These are phyloP conservation scores for Limnanthes douglasii DNA, from an alignment of 345 rosid genomes.

Conservation along the genomic window DNA sequence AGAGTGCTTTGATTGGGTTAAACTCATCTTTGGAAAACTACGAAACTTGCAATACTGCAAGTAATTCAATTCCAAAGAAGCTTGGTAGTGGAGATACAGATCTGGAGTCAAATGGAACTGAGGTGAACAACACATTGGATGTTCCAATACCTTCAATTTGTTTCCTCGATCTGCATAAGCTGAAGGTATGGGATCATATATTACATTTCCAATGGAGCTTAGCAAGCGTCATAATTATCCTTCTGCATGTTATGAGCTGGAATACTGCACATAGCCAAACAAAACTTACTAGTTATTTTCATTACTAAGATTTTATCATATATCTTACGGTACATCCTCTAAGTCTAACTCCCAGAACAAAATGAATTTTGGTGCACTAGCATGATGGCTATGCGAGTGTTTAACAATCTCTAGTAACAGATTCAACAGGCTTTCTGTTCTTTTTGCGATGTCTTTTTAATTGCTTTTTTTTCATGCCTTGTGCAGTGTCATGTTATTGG, in stretches of 20 bases:
- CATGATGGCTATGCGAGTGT: too few species aligned
- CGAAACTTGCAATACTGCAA: constrained; percentile 7
- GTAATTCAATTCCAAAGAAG: constrained; percentile 12
- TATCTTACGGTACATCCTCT: too few species aligned
- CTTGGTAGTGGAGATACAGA: constrained; percentile 18
- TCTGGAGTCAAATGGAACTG: constrained; percentile 20
- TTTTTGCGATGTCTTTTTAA: too few species aligned
- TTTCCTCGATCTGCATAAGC: constrained; percentile 63
- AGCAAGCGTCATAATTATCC: not conserved
- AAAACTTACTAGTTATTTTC: too few species aligned
- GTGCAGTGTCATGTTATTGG: too few species aligned
- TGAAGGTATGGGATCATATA: constrained; percentile 33
- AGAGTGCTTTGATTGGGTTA: constrained; percentile 56
- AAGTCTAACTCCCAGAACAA: too few species aligned
- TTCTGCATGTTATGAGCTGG: not conserved
- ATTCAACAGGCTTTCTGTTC: too few species aligned
- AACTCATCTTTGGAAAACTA: constrained; percentile 26
- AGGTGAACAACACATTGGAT: constrained; percentile 27
- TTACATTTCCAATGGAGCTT: not conserved
- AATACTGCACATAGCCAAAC: too few species aligned
- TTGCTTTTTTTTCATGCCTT: too few species aligned
- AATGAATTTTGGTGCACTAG: too few species aligned
- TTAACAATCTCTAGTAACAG: too few species aligned
- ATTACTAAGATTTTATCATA: too few species aligned
- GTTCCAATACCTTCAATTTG: constrained; percentile 65